These are phyloP conservation scores for Gloeophyllum trabeum DNA, from an alignment of 768 basidiomycete species.

Conservation along the genomic window DNA sequence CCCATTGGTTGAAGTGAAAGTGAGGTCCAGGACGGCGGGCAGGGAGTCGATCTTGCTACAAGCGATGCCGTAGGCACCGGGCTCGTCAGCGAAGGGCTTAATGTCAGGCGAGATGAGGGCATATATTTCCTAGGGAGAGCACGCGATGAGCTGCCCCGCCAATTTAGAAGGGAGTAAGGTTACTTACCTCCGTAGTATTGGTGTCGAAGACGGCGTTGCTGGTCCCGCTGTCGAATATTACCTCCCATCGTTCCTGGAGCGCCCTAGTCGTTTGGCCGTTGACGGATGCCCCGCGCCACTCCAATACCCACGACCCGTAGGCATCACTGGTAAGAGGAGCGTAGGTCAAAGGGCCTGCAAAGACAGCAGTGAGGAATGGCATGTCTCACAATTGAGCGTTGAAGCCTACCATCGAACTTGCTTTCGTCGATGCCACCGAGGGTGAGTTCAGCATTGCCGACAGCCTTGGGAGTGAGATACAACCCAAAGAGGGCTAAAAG, in stretches of 20 bases:
- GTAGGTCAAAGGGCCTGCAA: conserved; percentile 22
- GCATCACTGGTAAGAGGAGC: conserved; percentile 3
- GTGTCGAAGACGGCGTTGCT: conserved; percentile 41
- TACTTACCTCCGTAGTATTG: conserved; percentile 31
- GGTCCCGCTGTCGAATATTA: conserved; percentile 50
- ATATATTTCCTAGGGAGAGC: too few relatives aligned
- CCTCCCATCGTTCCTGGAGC: conserved; percentile 25
- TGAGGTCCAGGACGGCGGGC: conserved; percentile 39
- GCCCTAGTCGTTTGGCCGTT: conserved; percentile 38
- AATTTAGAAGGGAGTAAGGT: too few relatives aligned
- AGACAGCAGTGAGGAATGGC: too few relatives aligned
- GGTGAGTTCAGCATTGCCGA: conserved; percentile 23
- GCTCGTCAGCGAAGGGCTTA: conserved; percentile 35
- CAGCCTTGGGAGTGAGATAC: conserved; percentile 29
- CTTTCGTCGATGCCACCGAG: conserved; percentile 37
- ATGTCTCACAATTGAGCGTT: too few relatives aligned
- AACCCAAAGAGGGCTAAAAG: conserved; percentile 33
- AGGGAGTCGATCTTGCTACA: conserved; percentile 34
- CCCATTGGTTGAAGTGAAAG: conserved; percentile 38
- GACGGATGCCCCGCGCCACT: conserved; percentile 33
- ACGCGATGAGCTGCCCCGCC: too few relatives aligned
- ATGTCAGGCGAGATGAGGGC: conserved; percentile 46
- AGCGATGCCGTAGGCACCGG: conserved; percentile 44
- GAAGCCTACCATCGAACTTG: too few relatives aligned
- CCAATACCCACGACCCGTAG: conserved; percentile 28